These are phyloP conservation scores for Lotmaria passim DNA, from an alignment of 208 protist genomes.

Conservation along the genomic window DNA sequence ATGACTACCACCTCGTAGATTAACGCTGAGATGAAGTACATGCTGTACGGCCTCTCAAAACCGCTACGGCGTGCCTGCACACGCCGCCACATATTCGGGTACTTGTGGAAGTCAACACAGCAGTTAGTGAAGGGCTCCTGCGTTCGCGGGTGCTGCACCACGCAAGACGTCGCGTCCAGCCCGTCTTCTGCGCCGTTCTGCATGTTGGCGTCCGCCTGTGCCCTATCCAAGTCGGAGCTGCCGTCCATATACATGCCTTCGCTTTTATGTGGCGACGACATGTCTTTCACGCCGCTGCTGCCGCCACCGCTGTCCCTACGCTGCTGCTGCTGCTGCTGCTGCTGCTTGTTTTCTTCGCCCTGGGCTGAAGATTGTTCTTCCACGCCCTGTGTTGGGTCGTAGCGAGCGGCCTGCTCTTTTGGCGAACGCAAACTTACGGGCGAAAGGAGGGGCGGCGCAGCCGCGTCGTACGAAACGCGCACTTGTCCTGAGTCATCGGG, in stretches of 20 bases:
- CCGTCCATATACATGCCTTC: neutral
- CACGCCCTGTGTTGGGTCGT: no score
- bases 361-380: neutral
- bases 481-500: no score
- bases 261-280: neutral
- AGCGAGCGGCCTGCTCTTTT: no score
- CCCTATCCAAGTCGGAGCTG: neutral
- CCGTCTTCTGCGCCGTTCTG: neutral
- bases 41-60: constrained; percentile 60
- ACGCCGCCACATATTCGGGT: constrained; percentile 50
- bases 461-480: no score
- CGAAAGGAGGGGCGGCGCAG: no score
- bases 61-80: constrained; percentile 54
- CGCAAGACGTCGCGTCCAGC: neutral
- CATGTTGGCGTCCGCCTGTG: no score
- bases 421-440: no score
- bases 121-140: constrained; percentile 52
- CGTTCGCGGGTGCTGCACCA: constrained; percentile 7
- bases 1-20: constrained; percentile 38
- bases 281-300: neutral
- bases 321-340: no score
- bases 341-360: neutral
- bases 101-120: constrained; percentile 49
- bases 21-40: constrained; percentile 51
- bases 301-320: neutral